These are phyloP conservation scores for Ceratonia siliqua DNA, from an alignment of 306 rosid genomes.

Conservation along the genomic window DNA sequence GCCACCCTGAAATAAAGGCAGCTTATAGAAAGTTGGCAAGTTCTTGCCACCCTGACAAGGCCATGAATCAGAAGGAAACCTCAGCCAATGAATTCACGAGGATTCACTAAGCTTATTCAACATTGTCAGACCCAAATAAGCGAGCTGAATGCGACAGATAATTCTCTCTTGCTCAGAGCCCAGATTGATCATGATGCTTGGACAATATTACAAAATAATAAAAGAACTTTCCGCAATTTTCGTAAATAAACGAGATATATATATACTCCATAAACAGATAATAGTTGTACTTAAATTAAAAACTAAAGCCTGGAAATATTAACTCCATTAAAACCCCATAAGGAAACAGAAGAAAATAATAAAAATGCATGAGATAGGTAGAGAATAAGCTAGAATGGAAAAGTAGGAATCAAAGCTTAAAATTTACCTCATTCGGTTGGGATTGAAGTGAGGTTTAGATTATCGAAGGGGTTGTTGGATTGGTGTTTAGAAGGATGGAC, in stretches of 20 bases:
- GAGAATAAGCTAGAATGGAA: background rate
- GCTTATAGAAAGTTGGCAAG: slow-evolving; percentile 76
- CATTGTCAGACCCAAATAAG: slow-evolving; percentile 68
- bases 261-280: too few species aligned
- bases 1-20: slow-evolving; percentile 55
- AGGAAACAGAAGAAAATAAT: too few species aligned
- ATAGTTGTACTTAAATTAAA: too few species aligned
- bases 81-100: slow-evolving; percentile 62
- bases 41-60: slow-evolving; percentile 68
- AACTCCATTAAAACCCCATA: too few species aligned
- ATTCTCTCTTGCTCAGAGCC: too few species aligned
- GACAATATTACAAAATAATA: too few species aligned
- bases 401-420: accelerated
- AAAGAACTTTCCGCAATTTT: too few species aligned
- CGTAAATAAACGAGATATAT: too few species aligned
- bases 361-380: too few species aligned
- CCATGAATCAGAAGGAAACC: slow-evolving; percentile 54
- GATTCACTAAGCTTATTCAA: slow-evolving; percentile 65
- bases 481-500: background rate
- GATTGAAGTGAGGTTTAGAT: background rate
- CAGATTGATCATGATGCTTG: too few species aligned
- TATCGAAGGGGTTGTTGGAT: background rate
- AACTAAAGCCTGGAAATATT: too few species aligned
- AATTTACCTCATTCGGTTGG: slow-evolving; percentile 4
- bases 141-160: slow-evolving; percentile 62